Base-by-base conservation (phyloP, 148 eudicot species). In the Rhododendron simsii region DNA sequence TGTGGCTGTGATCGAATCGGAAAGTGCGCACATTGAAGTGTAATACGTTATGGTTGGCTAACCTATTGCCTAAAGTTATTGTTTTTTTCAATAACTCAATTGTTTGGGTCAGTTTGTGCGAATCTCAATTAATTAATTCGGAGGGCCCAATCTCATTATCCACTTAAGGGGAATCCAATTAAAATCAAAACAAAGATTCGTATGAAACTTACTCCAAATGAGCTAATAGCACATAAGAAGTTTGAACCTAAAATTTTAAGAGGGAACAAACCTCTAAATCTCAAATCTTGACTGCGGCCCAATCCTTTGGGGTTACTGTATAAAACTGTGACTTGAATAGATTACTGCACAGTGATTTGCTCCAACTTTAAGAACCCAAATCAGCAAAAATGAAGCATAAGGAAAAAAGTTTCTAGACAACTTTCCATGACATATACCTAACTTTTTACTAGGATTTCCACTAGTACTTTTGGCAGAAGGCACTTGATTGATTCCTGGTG, bases 361-460 rank as follows among this genome's bases (percentile, higher is more conserved):
- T 8, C 5, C 33, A n/a, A 67, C 12, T 2, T 26, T 2, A 18
- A 82, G 50, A 59, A 12, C 30, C 30, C 50, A 47, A 82, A 23
- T 69, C 11, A 73, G 76, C 53, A n/a, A 83, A 83, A n/a, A 14
- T 2, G 33, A 45, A 65, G 23, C n/a, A 26, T 10, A 18, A 37
- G 18, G 5, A 26, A 9, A 48, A 83, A 23, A 0, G 35, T 4
- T 30, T 61, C 9, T 83, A 57, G 47, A 65, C 63, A 30, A 4
- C 28, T 28, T 71, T 47, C 35, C 30, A 30, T 69, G 79, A 20
- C 30, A 48, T 69, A 30, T 71, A 71, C 85, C 85, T 71, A 84
- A 69, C 85, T 69, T 84, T 48, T 84, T 28, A 48, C 20, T 10
- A 69, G 78, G 85, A 71, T 47, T 83, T 84, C 85, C 85, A 84